phyloP scores from a whole-genome alignment of 164 flowering plant species.

The Saururus chinensis region DNA sequence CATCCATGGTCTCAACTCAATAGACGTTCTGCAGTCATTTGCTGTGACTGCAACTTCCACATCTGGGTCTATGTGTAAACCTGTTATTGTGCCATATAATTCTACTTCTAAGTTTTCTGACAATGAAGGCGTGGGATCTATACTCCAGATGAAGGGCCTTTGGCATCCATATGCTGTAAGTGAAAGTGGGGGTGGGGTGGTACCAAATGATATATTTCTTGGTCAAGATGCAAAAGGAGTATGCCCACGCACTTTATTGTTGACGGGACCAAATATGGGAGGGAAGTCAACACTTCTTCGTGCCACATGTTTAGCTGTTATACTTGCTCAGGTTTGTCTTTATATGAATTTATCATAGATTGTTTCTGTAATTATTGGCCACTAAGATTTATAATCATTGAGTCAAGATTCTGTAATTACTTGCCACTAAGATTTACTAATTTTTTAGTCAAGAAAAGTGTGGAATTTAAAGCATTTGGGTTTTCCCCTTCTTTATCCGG shows the following conservation, averaged over 20 bases:
- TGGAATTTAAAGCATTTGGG: neutral
- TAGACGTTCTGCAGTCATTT: constrained; percentile 86
- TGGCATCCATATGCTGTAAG: constrained; percentile 97
- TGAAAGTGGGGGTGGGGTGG: constrained; percentile 46
- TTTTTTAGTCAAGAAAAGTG: neutral
- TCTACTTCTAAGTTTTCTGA: constrained; percentile 13
- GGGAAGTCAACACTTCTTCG: constrained; percentile 98
- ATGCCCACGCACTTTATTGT: constrained; percentile 54
- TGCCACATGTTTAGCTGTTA: constrained; percentile 79
- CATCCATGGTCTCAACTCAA: constrained; percentile 52
- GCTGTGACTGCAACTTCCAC: constrained; percentile 56
- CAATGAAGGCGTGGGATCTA: constrained; percentile 37
- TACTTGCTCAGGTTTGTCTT: constrained; percentile 75
- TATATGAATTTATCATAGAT: neutral
- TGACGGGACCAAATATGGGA: constrained; percentile 99
- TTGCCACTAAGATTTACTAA: no score
- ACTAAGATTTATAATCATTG: no score
- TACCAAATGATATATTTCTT: constrained; percentile 77
- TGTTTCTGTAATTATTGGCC: neutral
- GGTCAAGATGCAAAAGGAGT: constrained; percentile 46
- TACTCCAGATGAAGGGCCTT: constrained; percentile 53
- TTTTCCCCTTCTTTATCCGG: neutral
- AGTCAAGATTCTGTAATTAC: no score
- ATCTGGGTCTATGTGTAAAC: constrained; percentile 62
- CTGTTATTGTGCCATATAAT: constrained; percentile 39